Evolutionary conservation across 768 basidiomycete species (phyloP).

Genomic region (Termitomyces sp.): DNA sequence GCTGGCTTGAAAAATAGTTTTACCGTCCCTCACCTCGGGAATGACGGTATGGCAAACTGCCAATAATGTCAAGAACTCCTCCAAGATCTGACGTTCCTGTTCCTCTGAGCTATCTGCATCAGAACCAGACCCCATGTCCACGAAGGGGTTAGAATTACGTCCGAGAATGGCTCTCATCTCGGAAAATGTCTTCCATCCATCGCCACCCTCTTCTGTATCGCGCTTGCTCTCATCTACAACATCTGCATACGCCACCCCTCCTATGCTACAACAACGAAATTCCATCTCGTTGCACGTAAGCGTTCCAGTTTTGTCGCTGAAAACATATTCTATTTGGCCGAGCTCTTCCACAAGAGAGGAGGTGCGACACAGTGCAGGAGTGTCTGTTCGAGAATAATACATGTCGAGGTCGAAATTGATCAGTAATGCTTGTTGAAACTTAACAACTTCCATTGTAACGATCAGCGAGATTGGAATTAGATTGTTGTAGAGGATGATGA

Average conservation of each 20-base stretch:
- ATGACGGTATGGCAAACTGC: slow-evolving; percentile 99
- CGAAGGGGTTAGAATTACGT: slow-evolving; percentile 56
- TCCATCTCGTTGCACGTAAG: slow-evolving; percentile 99
- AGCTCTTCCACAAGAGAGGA: slow-evolving; percentile 98
- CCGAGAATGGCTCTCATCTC: slow-evolving; percentile 61
- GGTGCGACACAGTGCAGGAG: slow-evolving; percentile 95
- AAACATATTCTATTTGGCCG: slow-evolving; percentile 96
- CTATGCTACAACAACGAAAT: slow-evolving; percentile 87
- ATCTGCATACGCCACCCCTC: slow-evolving; percentile 86
- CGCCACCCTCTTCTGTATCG: slow-evolving; percentile 53
- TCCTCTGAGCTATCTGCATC: slow-evolving; percentile 21
- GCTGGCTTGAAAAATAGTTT: slow-evolving; percentile 91
- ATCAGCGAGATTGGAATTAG: slow-evolving; percentile 98
- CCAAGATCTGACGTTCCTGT: slow-evolving; percentile 50
- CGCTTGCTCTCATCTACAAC: slow-evolving; percentile 85
- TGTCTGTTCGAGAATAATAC: slow-evolving; percentile 95
- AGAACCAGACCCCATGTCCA: slow-evolving; percentile 38
- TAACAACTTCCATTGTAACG: slow-evolving; percentile 99
- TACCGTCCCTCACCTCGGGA: slow-evolving; percentile 86
- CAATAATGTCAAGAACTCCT: slow-evolving; percentile 77
- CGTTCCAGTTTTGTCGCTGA: slow-evolving; percentile 94
- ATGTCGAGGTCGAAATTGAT: slow-evolving; percentile 99
- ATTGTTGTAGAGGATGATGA: slow-evolving; percentile 99
- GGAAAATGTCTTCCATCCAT: slow-evolving; percentile 77
- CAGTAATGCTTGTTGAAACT: slow-evolving; percentile 94